Conservation (phyloP, 768 basidiomycete species). For the Mycena kentingensis region DNA sequence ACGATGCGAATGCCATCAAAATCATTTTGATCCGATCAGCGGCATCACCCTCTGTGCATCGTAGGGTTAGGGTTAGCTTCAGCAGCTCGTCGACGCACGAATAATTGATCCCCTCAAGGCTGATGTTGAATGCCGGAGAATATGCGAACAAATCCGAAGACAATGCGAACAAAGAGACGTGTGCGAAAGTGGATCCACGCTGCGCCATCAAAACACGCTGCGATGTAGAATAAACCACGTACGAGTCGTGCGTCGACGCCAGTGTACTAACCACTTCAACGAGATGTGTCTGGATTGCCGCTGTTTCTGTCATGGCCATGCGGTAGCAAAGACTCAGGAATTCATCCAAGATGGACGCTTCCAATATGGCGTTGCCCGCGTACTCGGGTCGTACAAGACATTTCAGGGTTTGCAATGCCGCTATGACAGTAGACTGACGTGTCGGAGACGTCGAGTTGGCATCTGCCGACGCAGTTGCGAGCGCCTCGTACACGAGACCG, state of each 20-base stretch:
- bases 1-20: conserved; percentile 60
- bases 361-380: conserved; percentile 77
- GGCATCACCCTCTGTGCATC: conserved; percentile 48
- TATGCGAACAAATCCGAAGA: conserved; percentile 79
- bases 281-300: conserved; percentile 69
- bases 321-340: conserved; percentile 86
- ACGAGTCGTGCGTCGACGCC: conserved; percentile 43
- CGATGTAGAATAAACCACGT: conserved; percentile 22
- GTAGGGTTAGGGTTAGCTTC: no score
- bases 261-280: conserved; percentile 68
- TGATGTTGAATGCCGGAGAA: conserved; percentile 72
- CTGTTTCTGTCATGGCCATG: conserved; percentile 84
- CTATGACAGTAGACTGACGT: conserved; percentile 51
- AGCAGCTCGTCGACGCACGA: conserved; percentile 49
- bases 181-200: conserved; percentile 40
- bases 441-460: conserved; percentile 44
- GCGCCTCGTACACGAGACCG: conserved; percentile 90
- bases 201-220: conserved; percentile 12
- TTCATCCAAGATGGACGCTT: conserved; percentile 86
- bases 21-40: conserved; percentile 67
- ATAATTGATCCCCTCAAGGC: conserved; percentile 51
- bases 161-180: conserved; percentile 66
- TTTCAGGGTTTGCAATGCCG: conserved; percentile 75
- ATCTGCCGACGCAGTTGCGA: conserved; percentile 67
- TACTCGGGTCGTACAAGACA: conserved; percentile 80